Evolutionary conservation across 2,329 filamentous ascomycete genomes (phyloP).

Genomic region (Penicillium sp.): DNA sequence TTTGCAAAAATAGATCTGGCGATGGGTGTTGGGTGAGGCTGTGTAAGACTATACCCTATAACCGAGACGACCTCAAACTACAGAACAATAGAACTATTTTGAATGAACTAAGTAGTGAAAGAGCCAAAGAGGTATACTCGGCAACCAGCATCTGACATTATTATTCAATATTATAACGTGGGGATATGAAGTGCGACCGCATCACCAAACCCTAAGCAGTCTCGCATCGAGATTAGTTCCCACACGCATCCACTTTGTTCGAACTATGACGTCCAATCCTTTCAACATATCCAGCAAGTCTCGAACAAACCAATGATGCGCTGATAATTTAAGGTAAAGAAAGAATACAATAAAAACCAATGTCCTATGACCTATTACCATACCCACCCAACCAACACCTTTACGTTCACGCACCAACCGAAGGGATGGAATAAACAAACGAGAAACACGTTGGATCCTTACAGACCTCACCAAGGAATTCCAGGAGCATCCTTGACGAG

Average conservation of each 20-base stretch:
- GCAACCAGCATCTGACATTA: neutral
- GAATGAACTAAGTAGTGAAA: neutral
- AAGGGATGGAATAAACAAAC: conserved; percentile 21
- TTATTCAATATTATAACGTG: neutral
- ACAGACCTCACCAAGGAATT: conserved; percentile 17
- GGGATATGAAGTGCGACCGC: conserved; percentile 10
- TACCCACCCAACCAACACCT: neutral
- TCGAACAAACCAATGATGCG: neutral
- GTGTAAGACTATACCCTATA: neutral
- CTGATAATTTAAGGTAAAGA: neutral
- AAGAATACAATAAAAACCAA: neutral
- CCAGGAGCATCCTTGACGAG: conserved; percentile 16
- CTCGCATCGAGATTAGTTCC: conserved; percentile 12
- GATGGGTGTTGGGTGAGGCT: neutral
- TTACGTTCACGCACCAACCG: conserved; percentile 25
- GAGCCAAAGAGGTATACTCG: neutral
- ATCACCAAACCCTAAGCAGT: conserved; percentile 16
- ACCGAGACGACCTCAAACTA: neutral
- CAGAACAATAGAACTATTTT: neutral
- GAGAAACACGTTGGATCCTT: conserved; percentile 15
- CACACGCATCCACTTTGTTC: neutral
- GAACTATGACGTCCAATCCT: conserved; percentile 11
- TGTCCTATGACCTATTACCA: conserved; percentile 9
- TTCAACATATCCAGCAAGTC: neutral
- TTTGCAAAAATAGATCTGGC: conserved; percentile 7